Percentiles rank a stretch among this genome's conserved stretches.
Evolutionary conservation across 2,329 filamentous ascomycete species (phyloP).

Genomic region (Epichloe glyceriae): DNA sequence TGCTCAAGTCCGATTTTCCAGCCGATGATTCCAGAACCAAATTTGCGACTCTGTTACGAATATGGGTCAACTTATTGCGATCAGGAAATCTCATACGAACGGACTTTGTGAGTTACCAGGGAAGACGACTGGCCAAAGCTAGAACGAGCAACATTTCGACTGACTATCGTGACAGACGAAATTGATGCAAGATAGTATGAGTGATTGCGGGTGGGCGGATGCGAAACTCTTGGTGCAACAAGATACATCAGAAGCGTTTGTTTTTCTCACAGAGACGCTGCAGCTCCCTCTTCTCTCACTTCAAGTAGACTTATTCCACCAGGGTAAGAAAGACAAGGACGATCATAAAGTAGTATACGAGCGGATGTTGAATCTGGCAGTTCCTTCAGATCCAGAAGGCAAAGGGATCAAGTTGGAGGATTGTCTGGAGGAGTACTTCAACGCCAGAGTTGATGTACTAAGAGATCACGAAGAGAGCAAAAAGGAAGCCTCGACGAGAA

Average conservation of each 20-base stretch:
- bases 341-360: conserved; percentile 96
- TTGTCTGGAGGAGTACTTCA: conserved; percentile 90
- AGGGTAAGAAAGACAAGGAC: conserved; percentile 70
- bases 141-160: background rate
- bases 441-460: conserved; percentile 80
- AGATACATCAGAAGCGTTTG: conserved; percentile 91
- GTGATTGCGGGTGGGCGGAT: conserved; percentile 79
- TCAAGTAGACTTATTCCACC: conserved; percentile 90
- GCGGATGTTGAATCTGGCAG: conserved; percentile 75
- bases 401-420: conserved; percentile 71
- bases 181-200: conserved; percentile 68
- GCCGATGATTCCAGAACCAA: conserved; percentile 54
- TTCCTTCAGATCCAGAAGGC: conserved; percentile 62
- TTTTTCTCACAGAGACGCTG: conserved; percentile 82
- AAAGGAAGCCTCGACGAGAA: conserved; percentile 20
- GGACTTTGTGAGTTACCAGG: conserved; percentile 52
- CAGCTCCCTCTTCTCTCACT: conserved; percentile 77
- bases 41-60: conserved; percentile 62
- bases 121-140: background rate
- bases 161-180: conserved; percentile 45
- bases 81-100: conserved; percentile 73
- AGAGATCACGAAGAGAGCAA: conserved; percentile 52
- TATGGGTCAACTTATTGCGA: conserved; percentile 90
- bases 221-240: conserved; percentile 70
- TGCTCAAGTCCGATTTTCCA: conserved; percentile 67